phyloP scores from a whole-genome alignment of 169 alveolate species.

The Plasmodium coatneyi region DNA sequence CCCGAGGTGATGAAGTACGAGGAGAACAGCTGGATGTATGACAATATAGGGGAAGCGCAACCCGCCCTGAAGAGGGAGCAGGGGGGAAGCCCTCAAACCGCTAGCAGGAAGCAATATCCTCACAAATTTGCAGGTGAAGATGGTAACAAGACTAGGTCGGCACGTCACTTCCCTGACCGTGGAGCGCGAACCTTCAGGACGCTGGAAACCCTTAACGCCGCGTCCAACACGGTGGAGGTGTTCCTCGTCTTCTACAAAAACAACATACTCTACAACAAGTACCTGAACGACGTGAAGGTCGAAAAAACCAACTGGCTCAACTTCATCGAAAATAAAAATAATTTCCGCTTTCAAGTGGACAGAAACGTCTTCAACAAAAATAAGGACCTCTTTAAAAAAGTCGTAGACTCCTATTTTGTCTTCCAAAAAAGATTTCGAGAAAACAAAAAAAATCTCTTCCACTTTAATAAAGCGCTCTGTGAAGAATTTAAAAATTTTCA shows the following conservation, averaged over 20 bases:
- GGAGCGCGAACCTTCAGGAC: not conserved
- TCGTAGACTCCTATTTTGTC: constrained; percentile 51
- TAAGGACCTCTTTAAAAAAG: constrained; percentile 63
- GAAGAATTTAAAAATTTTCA: constrained; percentile 70
- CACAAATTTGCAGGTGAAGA: not conserved
- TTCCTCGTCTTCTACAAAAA: constrained; percentile 50
- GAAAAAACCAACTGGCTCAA: constrained; percentile 66
- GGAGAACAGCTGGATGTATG: constrained; percentile 39
- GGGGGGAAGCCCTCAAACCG: not conserved
- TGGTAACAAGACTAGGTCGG: not conserved
- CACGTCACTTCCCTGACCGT: not conserved
- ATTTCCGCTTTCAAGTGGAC: constrained; percentile 43
- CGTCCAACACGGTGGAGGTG: constrained; percentile 41
- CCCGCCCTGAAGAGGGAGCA: constrained; percentile 3
- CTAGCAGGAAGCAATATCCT: no score
- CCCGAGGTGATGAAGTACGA: constrained; percentile 50
- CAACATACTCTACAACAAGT: constrained; percentile 51
- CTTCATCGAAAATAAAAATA: constrained; percentile 57
- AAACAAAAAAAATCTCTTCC: constrained; percentile 45
- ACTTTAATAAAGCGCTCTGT: constrained; percentile 59
- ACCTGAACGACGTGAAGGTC: constrained; percentile 41
- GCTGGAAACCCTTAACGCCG: constrained; percentile 2
- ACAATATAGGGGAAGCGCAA: not conserved
- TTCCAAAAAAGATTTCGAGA: constrained; percentile 69
- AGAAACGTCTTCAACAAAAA: constrained; percentile 67